Evolutionary conservation across 768 basidiomycete species (phyloP).

Genomic region (Suillus hirtellus): DNA sequence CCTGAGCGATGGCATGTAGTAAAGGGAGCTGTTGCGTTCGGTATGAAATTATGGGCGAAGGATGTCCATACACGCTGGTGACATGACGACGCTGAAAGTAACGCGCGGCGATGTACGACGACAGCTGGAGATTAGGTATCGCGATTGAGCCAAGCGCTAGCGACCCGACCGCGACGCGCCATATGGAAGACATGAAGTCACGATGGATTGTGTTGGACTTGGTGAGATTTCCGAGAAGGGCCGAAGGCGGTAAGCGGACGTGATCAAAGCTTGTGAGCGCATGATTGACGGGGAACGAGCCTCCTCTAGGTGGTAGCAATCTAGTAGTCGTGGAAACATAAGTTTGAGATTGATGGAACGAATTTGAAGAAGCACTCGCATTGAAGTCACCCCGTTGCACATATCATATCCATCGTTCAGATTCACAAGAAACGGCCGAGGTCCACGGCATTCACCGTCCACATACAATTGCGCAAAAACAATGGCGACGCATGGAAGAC

Average conservation of each 20-base stretch:
- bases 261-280: constrained; percentile 38
- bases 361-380: background rate
- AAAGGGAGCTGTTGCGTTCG: constrained; percentile 44
- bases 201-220: constrained; percentile 19
- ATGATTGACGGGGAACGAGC: constrained; percentile 35
- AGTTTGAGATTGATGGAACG: background rate
- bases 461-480: too few relatives aligned
- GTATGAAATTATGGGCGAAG: constrained; percentile 37
- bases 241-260: constrained; percentile 32
- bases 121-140: constrained; percentile 26
- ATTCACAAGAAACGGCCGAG: too few relatives aligned
- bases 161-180: constrained; percentile 35
- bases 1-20: constrained; percentile 35
- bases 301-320: constrained; percentile 28
- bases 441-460: too few relatives aligned
- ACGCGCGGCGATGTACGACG: constrained; percentile 26
- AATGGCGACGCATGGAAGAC: too few relatives aligned
- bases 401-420: too few relatives aligned
- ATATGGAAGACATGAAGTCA: constrained; percentile 30
- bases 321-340: constrained; percentile 13
- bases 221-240: constrained; percentile 31
- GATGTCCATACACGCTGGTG: constrained; percentile 11
- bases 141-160: constrained; percentile 28
- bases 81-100: constrained; percentile 34
- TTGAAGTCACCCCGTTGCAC: too few relatives aligned